Conservation (phyloP, 2,329 filamentous ascomycete genomes). For the Fusarium armeniacum region DNA sequence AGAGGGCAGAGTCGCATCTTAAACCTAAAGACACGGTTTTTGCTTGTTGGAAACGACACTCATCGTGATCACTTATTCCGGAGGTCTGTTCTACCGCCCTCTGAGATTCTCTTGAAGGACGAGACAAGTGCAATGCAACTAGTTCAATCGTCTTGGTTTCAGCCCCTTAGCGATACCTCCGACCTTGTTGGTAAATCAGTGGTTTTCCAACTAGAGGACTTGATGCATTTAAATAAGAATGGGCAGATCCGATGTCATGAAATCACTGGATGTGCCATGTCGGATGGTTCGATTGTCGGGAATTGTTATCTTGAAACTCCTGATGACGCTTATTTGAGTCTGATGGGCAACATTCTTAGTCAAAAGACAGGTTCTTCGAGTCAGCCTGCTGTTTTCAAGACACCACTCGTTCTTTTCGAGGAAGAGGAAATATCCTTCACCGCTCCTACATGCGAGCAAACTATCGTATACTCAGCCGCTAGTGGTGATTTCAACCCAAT, state of each 20-base stretch:
- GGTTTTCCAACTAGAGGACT: neutral
- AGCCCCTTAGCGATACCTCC: neutral
- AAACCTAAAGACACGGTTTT: neutral
- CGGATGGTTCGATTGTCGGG: neutral
- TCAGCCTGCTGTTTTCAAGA: neutral
- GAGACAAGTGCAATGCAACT: neutral
- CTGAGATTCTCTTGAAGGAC: neutral
- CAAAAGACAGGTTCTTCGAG: neutral
- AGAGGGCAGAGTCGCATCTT: neutral
- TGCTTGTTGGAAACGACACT: neutral
- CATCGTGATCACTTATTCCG: neutral
- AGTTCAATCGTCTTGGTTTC: neutral
- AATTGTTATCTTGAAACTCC: neutral
- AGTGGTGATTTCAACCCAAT: neutral
- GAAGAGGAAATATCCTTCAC: neutral
- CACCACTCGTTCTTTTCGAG: neutral
- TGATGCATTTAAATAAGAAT: neutral
- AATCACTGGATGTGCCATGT: neutral
- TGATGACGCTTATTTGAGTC: neutral
- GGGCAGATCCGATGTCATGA: neutral
- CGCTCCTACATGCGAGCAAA: neutral
- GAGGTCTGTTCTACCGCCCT: neutral
- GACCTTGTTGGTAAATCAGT: neutral
- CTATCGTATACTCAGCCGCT: neutral
- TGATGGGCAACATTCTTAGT: neutral